Base-by-base conservation (phyloP, 352 stramenopile genomes). In the Phytophthora sansomeana region DNA sequence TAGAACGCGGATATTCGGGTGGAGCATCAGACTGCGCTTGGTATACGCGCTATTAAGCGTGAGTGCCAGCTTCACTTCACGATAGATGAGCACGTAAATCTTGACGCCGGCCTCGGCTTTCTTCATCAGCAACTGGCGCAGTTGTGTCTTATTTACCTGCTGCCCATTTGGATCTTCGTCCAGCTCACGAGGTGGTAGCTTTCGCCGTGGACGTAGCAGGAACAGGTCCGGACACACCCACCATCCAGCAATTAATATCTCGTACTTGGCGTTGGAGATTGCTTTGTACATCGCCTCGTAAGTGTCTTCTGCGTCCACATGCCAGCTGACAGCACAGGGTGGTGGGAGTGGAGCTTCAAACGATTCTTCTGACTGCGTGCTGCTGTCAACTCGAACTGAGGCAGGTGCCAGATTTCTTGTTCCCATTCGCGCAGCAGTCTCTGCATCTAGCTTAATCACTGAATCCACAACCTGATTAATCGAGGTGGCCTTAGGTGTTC, bases 51-150 rank as follows among this genome's bases (percentile, higher is more conserved):
- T 95, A 62, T 96, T 97, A 5, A 96, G 62, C n/a, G 89, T 93
- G 39, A 97, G 74, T n/a, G 87, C 86, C 30, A 96, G 63, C 55
- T 95, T 92, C 28, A 97, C 87, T 69, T 98, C 92, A 19, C 89
- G 84, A 70, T 98, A 97, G 44, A 98, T 93, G 5, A 98, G 74
- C 47, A 98, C 89, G 46, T 97, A 94, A 28, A 98, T 93, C 58
- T 93, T 90, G 29, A 98, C 81, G 7, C 89, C 89, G 39, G 83
- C 77, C 47, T 95, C 73, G 0, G 89, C 89, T 63, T 93, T 95
- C 42, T 82, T 69, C 61, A 93, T 79, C 55, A 96, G 54, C 35
- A 96, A 58, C n/a, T 92, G 87, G 0, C 86, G 83, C 24, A 95
- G 58, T 56, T 91, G 83, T 0, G 85, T 89, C 49, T 91, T 84